Evolutionary conservation across 2,329 filamentous ascomycete genomes (phyloP).

Genomic region (Didymella exigua): DNA sequence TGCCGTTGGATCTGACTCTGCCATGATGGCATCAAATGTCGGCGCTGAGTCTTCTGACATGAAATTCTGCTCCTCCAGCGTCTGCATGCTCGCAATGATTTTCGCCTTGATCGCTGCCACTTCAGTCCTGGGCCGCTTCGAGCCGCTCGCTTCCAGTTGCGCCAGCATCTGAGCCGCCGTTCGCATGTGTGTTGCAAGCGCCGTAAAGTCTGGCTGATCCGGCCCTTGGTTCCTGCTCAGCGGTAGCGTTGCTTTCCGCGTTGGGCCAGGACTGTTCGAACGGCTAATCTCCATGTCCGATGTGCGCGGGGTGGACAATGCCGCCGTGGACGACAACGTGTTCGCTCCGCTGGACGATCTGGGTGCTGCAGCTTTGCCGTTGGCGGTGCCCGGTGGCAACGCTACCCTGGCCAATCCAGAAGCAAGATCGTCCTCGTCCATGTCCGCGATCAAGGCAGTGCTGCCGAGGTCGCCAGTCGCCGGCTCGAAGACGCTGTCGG

Average conservation of each 20-base stretch:
- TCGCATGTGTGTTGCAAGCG: constrained; percentile 84
- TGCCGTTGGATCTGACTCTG: constrained; percentile 65
- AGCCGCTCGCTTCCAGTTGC: constrained; percentile 78
- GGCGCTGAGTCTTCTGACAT: constrained; percentile 73
- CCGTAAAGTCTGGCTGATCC: constrained; percentile 81
- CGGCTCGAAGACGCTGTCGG: constrained; percentile 85
- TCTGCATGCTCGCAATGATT: constrained; percentile 91
- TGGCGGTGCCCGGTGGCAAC: constrained; percentile 27
- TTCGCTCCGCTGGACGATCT: constrained; percentile 67
- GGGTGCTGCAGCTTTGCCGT: constrained; percentile 49
- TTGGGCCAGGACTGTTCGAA: constrained; percentile 68
- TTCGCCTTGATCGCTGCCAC: constrained; percentile 83
- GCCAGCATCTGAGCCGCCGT: constrained; percentile 87
- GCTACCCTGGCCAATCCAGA: constrained; percentile 40
- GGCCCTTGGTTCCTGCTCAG: constrained; percentile 58
- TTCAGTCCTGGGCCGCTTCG: constrained; percentile 78
- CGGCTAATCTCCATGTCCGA: constrained; percentile 72
- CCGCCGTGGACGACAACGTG: constrained; percentile 64
- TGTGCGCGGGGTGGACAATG: constrained; percentile 69
- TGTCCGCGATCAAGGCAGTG: constrained; percentile 69
- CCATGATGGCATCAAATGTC: constrained; percentile 83
- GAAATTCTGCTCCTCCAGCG: constrained; percentile 82
- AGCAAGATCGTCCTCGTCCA: constrained; percentile 52
- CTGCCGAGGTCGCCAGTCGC: constrained; percentile 77
- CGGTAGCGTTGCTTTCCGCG: constrained; percentile 66